Evolutionary conservation across 352 stramenopile genomes (phyloP).

Genomic region (Phytophthora pisi): DNA sequence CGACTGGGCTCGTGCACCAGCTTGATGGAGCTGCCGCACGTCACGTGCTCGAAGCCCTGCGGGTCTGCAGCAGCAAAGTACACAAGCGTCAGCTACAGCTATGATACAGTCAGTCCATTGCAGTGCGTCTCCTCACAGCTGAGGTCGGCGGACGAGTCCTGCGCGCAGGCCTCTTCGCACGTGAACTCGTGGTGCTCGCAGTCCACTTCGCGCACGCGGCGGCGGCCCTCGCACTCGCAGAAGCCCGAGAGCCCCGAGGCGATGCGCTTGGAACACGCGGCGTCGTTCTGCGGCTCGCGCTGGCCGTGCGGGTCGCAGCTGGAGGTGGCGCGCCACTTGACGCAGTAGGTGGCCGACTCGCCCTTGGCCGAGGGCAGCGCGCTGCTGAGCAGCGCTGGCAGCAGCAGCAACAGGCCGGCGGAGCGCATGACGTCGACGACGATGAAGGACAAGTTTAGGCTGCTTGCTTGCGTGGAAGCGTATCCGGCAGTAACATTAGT

Average conservation of each 20-base stretch:
- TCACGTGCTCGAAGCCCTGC: slow-evolving; percentile 80
- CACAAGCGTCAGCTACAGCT: slow-evolving; percentile 1
- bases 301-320: slow-evolving; percentile 73
- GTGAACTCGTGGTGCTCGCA: slow-evolving; percentile 85
- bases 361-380: neutral
- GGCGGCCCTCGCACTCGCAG: slow-evolving; percentile 82
- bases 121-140: slow-evolving; percentile 47
- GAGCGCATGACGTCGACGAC: slow-evolving; percentile 15
- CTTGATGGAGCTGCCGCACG: slow-evolving; percentile 86
- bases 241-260: slow-evolving; percentile 59
- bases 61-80: slow-evolving; percentile 47
- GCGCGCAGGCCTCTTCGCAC: slow-evolving; percentile 67
- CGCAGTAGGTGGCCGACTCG: slow-evolving; percentile 43
- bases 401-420: slow-evolving; percentile 16
- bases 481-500: slow-evolving; percentile 18
- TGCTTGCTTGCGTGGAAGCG: slow-evolving; percentile 28
- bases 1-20: slow-evolving; percentile 75
- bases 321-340: slow-evolving; percentile 75
- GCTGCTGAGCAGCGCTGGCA: slow-evolving; percentile 5
- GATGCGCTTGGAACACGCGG: slow-evolving; percentile 58
- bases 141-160: slow-evolving; percentile 78
- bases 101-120: neutral
- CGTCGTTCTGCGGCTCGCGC: slow-evolving; percentile 69
- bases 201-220: slow-evolving; percentile 72
- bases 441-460: neutral